Percentiles rank a stretch among this genome's conserved stretches.
Conservation (phyloP, 2,329 filamentous ascomycete species). For the Metarhizium rileyi region DNA sequence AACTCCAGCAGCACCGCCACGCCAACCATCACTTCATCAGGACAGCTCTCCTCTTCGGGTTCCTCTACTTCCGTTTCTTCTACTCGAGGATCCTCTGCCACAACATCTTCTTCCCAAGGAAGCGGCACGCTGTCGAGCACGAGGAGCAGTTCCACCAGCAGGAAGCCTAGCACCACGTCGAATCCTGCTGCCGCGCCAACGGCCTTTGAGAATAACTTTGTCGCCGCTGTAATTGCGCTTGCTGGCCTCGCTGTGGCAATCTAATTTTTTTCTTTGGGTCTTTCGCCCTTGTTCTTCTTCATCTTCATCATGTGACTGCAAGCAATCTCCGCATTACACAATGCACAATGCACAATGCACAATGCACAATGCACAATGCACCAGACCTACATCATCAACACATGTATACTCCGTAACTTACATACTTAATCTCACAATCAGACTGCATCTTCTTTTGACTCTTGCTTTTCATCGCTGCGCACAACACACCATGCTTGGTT, state of each 20-base stretch:
- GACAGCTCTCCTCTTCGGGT: not conserved
- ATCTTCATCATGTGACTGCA: no score
- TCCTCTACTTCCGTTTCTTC: not conserved
- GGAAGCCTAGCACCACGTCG: conserved; percentile 5
- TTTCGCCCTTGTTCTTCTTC: no score
- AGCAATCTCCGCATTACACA: no score
- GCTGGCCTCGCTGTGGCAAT: conserved; percentile 13
- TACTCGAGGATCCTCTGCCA: not conserved
- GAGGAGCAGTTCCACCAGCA: not conserved
- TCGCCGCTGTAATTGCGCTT: conserved; percentile 13
- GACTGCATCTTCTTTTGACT: not conserved
- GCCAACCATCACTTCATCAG: not conserved
- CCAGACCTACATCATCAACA: no score
- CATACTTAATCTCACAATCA: not conserved
- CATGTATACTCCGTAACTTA: not conserved
- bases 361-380: no score
- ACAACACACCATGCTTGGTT: not conserved
- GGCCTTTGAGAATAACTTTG: conserved; percentile 10
- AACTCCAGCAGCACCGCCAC: not conserved
- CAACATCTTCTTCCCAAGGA: not conserved
- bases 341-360: no score
- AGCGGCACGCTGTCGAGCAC: not conserved
- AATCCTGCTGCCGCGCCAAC: conserved; percentile 15
- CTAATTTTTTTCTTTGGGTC: no score
- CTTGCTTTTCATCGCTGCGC: not conserved